Evolutionary conservation across 148 eudicot genomes (phyloP).

Genomic region (Pharnaceum exiguum): DNA sequence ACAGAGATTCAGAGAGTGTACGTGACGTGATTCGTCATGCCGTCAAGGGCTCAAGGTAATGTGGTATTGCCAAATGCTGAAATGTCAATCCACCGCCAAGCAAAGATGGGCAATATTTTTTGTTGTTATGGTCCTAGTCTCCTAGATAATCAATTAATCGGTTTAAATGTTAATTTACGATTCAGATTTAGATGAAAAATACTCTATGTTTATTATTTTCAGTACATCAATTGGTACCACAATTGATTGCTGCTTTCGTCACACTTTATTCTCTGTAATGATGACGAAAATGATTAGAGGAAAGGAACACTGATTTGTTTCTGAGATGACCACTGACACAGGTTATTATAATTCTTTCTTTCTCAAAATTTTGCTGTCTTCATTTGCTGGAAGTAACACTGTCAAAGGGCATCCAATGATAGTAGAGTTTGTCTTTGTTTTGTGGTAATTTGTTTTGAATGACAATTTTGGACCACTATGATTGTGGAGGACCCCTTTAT

Average conservation of each 20-base stretch:
- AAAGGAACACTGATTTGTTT: neutral
- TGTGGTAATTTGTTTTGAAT: too few species aligned
- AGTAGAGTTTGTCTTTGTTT: too few species aligned
- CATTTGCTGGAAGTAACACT: neutral
- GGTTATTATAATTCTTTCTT: neutral
- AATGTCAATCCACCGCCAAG: conserved; percentile 7
- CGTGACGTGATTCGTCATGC: too few species aligned
- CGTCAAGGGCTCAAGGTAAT: too few species aligned
- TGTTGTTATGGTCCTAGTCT: neutral
- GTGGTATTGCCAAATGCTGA: neutral
- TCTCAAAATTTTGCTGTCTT: neutral
- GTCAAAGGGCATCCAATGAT: too few species aligned
- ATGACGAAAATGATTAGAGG: neutral
- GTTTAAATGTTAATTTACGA: neutral
- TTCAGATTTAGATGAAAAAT: conserved; percentile 1
- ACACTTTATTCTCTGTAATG: neutral
- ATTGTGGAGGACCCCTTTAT: too few species aligned
- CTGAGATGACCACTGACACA: neutral
- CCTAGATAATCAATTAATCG: neutral
- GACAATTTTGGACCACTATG: too few species aligned
- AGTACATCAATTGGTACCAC: neutral
- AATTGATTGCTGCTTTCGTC: neutral
- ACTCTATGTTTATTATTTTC: too few species aligned
- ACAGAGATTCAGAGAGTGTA: too few species aligned
- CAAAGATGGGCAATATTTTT: neutral